These are phyloP conservation scores for Prunus persica DNA, from an alignment of 306 rosid species.

Conservation along the genomic window Prunus_persica_NCBIv2 NC_034015.1:6578501-6579000, in stretches of 20 bases:
- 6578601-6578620: fast-evolving
- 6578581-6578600: background rate
- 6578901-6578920: background rate
- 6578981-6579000: background rate
- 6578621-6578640: background rate
- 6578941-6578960: background rate
- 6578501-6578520: fast-evolving
- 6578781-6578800: background rate
- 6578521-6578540: background rate
- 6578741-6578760: background rate
- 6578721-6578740: background rate
- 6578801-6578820: background rate
- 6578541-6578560: background rate
- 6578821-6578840: background rate
- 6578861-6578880: fast-evolving
- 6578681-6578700: fast-evolving
- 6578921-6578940: fast-evolving
- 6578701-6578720: background rate
- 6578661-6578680: fast-evolving
- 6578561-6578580: background rate
- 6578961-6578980: background rate
- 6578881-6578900: background rate
- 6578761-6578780: fast-evolving
- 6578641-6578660: background rate
- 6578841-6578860: fast-evolving